Evolutionary conservation across 1,284 basidiomycete species (phyloP).

Genomic region (Ustilago cynodontis): DNA sequence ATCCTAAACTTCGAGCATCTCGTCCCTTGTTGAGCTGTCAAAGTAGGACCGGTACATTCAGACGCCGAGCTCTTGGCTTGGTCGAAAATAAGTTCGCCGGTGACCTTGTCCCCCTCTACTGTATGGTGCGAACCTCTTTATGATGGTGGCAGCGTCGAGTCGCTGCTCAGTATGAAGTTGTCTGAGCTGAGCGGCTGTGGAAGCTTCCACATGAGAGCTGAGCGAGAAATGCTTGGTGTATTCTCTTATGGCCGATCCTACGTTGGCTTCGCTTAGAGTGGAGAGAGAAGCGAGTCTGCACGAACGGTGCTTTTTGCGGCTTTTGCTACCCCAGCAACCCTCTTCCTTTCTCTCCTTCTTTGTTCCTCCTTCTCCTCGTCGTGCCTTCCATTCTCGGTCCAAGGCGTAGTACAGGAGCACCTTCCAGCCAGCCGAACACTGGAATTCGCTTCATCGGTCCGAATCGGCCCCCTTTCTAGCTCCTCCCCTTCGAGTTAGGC

Average conservation of each 20-base stretch:
- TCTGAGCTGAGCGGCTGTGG: no score
- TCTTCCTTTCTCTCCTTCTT: background rate
- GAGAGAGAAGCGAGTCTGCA: background rate
- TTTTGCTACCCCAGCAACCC: background rate
- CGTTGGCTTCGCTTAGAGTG: background rate
- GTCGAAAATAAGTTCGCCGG: background rate
- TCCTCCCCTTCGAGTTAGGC: no score
- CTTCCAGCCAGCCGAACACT: background rate
- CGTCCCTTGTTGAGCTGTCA: background rate
- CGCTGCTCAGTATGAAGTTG: no score
- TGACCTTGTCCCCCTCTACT: background rate
- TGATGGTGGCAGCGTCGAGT: no score
- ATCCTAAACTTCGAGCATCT: background rate
- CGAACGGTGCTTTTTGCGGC: background rate
- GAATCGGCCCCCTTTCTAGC: conserved; percentile 15
- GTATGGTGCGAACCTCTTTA: no score
- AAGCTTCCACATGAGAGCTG: no score
- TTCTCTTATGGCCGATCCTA: no score
- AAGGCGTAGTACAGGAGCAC: background rate
- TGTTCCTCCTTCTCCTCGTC: background rate
- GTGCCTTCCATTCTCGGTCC: background rate
- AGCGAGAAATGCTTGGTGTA: no score
- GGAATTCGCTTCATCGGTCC: conserved; percentile 16
- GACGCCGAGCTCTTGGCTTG: background rate
- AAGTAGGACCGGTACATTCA: background rate